phyloP scores from a whole-genome alignment of 2,329 filamentous ascomycete genomes.

The Orbilia ellipsospora region DNA sequence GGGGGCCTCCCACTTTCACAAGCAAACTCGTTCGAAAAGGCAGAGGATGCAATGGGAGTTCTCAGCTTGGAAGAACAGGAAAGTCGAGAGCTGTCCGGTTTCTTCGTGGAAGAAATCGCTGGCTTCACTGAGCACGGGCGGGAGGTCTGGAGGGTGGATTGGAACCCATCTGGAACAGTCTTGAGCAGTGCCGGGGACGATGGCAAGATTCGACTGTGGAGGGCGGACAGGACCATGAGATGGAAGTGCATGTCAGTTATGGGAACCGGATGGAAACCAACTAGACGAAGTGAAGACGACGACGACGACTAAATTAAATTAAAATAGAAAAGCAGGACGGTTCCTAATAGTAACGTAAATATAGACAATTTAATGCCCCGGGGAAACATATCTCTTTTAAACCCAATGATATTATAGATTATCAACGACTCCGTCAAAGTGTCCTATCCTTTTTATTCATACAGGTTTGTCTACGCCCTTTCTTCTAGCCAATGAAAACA shows the following conservation, averaged over 20 bases:
- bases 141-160: conserved; percentile 59
- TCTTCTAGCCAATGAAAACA: conserved; percentile 14
- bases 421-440: neutral
- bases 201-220: conserved; percentile 59
- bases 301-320: conserved; percentile 42
- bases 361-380: neutral
- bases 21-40: conserved; percentile 49
- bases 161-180: conserved; percentile 59
- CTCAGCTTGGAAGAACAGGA: conserved; percentile 52
- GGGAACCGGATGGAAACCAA: conserved; percentile 53
- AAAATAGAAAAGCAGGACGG: too few species aligned
- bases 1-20: conserved; percentile 41
- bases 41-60: conserved; percentile 45
- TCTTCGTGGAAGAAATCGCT: conserved; percentile 58
- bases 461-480: neutral
- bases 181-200: conserved; percentile 59
- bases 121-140: conserved; percentile 58
- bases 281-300: conserved; percentile 42
- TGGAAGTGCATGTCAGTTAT: conserved; percentile 58
- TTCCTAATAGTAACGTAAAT: neutral
- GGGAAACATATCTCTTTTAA: neutral
- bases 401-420: neutral
- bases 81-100: conserved; percentile 53
- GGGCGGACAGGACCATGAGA: conserved; percentile 57
- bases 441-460: neutral